Base-by-base conservation (phyloP, 2,329 filamentous ascomycete species). In the Paraphaeosphaeria sporulosa region DNA sequence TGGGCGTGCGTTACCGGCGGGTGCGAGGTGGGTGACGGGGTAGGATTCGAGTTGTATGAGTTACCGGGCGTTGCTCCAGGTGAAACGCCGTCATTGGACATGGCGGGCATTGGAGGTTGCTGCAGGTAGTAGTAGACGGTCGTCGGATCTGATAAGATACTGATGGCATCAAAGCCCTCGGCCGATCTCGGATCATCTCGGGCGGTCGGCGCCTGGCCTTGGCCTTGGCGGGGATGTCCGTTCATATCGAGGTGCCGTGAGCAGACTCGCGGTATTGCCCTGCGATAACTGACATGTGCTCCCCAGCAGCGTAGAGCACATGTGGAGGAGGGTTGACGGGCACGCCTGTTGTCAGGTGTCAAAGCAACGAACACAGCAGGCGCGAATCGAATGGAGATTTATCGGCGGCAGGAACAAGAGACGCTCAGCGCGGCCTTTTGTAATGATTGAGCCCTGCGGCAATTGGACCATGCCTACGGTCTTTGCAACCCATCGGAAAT, bases 81-180 rank as follows among this genome's bases (percentile, higher is more conserved):
- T 8, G 47, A 36, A 3, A 44, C n/a, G 55, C 49, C 57, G 53
- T 69, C 64, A 58, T 63, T 57, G 51, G 63, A 63, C 69, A 73
- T 71, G 61, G 55, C 60, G 47, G 32, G 52, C 52, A 50, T 13
- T 32, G 25, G 59, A 49, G 55, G 63, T 56, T 57, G 38, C 40
- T 32, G 59, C 59, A 55, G 57, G 62, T 61, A 57, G 62, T 57
- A 57, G 43, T 58, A 46, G 50, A 34, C 47, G 53, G 40, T 21
- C 8, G 7, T 44, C 49, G 71, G 71, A 74, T 74, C 71, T 70
- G 71, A 72, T 73, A 55, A 63, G 49, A 59, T 62, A 38, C 65
- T 54, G 63, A 58, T 60, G 62, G 61, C 57, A 49, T 59, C 59
- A 49, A n/a, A 27, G 25, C 25, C 19, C 61, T 64, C 63, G 64